phyloP scores from a whole-genome alignment of 345 rosid genomes.

The Chamaenerion angustifolium region DNA sequence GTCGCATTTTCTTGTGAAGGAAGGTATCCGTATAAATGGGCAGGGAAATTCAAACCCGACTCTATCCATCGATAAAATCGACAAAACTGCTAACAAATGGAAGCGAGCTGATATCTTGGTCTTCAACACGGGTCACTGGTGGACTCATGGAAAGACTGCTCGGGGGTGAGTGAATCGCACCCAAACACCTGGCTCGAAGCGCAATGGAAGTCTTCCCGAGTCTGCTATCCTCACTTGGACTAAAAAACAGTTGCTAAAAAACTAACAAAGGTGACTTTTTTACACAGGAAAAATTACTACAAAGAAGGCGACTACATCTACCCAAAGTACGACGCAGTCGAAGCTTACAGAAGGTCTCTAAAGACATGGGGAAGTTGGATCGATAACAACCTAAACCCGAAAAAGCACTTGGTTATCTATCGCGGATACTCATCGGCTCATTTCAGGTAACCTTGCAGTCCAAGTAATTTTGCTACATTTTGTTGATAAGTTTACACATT shows the following conservation, averaged over 20 bases:
- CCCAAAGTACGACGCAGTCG: conserved; percentile 65
- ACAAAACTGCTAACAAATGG: conserved; percentile 60
- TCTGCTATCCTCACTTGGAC: too few species aligned
- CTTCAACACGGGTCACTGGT: conserved; percentile 96
- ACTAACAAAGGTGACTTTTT: not conserved
- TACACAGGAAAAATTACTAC: conserved; percentile 75
- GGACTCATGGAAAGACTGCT: conserved; percentile 96
- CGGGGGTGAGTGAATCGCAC: conserved; percentile 40
- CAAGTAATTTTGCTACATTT: too few species aligned
- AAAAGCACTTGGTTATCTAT: conserved; percentile 58
- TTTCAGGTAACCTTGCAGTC: conserved; percentile 40
- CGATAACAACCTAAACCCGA: conserved; percentile 35
- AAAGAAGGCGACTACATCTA: conserved; percentile 80
- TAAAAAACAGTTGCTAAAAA: too few species aligned
- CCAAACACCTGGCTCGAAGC: too few species aligned
- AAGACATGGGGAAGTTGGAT: conserved; percentile 90
- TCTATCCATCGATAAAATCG: conserved; percentile 68
- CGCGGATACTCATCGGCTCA: conserved; percentile 96
- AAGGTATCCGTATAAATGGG: conserved; percentile 57
- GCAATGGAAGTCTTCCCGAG: too few species aligned
- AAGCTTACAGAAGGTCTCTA: conserved; percentile 76
- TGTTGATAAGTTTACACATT: not conserved
- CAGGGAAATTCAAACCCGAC: conserved; percentile 74
- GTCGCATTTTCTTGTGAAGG: conserved; percentile 94
- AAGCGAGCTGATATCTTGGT: conserved; percentile 71